These are phyloP conservation scores for Irpex lacteus DNA, from an alignment of 1,284 basidiomycete genomes.

Conservation along the genomic window DNA sequence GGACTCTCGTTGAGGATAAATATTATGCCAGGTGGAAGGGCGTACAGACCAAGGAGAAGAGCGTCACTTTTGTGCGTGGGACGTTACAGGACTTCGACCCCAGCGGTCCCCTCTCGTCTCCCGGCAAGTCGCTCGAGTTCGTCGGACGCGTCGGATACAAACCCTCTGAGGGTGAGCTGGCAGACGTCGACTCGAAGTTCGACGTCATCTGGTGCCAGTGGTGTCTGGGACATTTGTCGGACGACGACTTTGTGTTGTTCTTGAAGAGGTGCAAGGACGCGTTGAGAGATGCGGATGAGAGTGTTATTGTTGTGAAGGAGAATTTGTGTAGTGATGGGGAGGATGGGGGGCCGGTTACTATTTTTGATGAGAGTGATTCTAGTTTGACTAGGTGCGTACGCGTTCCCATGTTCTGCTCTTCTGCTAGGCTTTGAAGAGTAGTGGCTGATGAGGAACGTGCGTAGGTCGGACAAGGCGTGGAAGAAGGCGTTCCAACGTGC, in stretches of 20 bases:
- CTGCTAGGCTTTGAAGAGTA: too few relatives aligned
- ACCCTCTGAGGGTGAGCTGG: slow-evolving; percentile 25
- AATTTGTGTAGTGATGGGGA: slow-evolving; percentile 72
- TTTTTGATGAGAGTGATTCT: slow-evolving; percentile 86
- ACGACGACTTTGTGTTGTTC: slow-evolving; percentile 76
- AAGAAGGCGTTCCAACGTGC: slow-evolving; percentile 70
- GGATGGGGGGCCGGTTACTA: slow-evolving; percentile 51
- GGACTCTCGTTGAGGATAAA: slow-evolving; percentile 11
- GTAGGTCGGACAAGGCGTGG: slow-evolving; percentile 83
- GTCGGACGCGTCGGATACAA: slow-evolving; percentile 60
- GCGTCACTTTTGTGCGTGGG: slow-evolving; percentile 78
- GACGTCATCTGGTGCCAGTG: slow-evolving; percentile 94
- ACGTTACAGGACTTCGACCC: slow-evolving; percentile 79
- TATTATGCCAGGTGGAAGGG: slow-evolving; percentile 59
- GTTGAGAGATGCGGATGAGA: slow-evolving; percentile 44
- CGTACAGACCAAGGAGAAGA: slow-evolving; percentile 59
- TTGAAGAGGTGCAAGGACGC: slow-evolving; percentile 60
- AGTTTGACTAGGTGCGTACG: slow-evolving; percentile 91
- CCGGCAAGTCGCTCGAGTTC: slow-evolving; percentile 30
- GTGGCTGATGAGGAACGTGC: too few relatives aligned
- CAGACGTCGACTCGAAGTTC: slow-evolving; percentile 46
- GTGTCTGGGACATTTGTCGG: slow-evolving; percentile 88
- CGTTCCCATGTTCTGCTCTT: too few relatives aligned
- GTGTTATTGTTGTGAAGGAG: slow-evolving; percentile 87
- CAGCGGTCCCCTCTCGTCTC: slow-evolving; percentile 42